Conservation (phyloP, 768 basidiomycete species). For the Cyclocybe aegerita region DNA sequence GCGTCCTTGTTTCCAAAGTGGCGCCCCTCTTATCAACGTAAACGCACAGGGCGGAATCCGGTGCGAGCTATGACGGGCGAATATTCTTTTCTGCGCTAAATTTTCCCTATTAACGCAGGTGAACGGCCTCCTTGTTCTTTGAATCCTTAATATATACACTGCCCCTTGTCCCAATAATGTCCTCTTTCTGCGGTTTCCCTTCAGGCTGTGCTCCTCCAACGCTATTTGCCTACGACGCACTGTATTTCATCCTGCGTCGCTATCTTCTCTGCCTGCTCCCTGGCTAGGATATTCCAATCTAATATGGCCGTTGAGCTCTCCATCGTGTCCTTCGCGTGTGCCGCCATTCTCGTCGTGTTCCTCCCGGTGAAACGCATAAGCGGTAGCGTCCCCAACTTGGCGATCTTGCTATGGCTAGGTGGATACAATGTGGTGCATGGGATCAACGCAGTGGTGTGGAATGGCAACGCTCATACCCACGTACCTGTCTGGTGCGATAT, state of each 20-base stretch:
- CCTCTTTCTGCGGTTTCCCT: constrained; percentile 15
- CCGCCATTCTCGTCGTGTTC: constrained; percentile 37
- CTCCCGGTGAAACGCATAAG: constrained; percentile 44
- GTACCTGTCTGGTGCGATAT: constrained; percentile 78
- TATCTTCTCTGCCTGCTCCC: constrained; percentile 6
- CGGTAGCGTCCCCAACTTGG: constrained; percentile 43
- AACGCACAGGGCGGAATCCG: constrained; percentile 4
- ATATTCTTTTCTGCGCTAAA: not conserved
- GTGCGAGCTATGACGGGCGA: constrained; percentile 1
- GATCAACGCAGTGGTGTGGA: constrained; percentile 64
- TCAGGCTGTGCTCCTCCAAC: constrained; percentile 3
- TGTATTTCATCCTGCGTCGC: constrained; percentile 1
- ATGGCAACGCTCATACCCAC: constrained; percentile 41
- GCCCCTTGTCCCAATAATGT: constrained; percentile 3
- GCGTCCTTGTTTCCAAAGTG: constrained; percentile 8
- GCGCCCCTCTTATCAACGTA: constrained; percentile 8
- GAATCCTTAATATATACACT: constrained; percentile 21
- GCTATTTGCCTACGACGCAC: not conserved
- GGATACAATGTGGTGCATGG: constrained; percentile 48
- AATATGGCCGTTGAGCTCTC: constrained; percentile 36
- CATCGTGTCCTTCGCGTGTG: constrained; percentile 44
- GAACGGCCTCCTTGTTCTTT: constrained; percentile 25
- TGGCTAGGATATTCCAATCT: constrained; percentile 3
- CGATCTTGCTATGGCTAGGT: constrained; percentile 53
- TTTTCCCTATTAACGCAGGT: not conserved